Percentiles rank a stretch among this genome's conserved stretches.
Evolutionary conservation across 257 asterid species (phyloP).

Genomic region (Nicotiana noctiflora): DNA sequence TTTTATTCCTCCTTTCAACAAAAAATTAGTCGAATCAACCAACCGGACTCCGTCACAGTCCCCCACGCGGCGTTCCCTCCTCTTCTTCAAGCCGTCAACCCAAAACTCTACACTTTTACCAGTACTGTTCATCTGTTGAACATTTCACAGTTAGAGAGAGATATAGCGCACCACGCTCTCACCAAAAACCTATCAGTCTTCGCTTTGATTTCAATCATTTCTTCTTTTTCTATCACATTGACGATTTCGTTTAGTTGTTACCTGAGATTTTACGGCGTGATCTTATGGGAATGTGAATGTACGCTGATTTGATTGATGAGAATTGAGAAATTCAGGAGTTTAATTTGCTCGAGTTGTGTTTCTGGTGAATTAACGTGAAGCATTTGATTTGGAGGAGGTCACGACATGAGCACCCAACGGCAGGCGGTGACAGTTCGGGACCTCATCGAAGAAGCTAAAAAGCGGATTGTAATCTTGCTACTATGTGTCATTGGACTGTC

Average conservation of each 20-base stretch:
- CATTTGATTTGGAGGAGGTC: slow-evolving; percentile 12
- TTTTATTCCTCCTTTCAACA: background rate
- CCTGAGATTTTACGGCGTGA: background rate
- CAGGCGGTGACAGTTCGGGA: slow-evolving; percentile 29
- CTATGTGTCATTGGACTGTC: slow-evolving; percentile 44
- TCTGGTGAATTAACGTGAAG: background rate
- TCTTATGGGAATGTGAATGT: background rate
- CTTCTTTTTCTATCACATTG: background rate
- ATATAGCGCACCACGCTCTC: background rate
- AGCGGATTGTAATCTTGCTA: slow-evolving; percentile 37
- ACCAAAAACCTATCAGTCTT: background rate
- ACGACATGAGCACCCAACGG: slow-evolving; percentile 32
- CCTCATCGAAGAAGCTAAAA: slow-evolving; percentile 51
- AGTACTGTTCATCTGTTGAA: slow-evolving; percentile 6
- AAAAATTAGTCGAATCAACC: background rate
- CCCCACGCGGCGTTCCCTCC: slow-evolving; percentile 9
- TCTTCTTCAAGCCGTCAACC: slow-evolving; percentile 2
- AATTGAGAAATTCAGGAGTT: background rate
- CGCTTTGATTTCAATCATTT: background rate
- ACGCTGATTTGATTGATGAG: background rate
- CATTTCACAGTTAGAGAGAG: slow-evolving; percentile 7
- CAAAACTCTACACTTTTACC: background rate
- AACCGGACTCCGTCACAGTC: background rate
- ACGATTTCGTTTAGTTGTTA: background rate
- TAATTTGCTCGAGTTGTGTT: background rate